A percentile compares a stretch with the other conserved stretches of the same genome.
phyloP scores from a whole-genome alignment of 176 grass and related monocot genomes.

The Secale cereale region DNA sequence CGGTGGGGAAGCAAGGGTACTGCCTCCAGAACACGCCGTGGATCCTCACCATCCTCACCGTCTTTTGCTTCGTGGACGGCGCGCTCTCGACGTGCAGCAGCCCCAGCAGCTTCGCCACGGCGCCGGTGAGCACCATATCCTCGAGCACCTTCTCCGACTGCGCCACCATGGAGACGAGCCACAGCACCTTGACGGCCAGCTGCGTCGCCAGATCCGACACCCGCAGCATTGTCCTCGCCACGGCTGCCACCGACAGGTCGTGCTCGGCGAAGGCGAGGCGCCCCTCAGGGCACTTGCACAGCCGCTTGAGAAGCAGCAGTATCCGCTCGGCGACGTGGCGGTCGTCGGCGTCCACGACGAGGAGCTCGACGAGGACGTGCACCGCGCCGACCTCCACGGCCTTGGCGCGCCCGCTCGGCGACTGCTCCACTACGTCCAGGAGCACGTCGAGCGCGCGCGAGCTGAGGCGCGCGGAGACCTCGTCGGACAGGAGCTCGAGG shows the following conservation, averaged over 20 bases:
- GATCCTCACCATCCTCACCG: conserved; percentile 55
- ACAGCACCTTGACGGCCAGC: conserved; percentile 71
- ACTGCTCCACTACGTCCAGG: conserved; percentile 36
- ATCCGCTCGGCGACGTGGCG: conserved; percentile 53
- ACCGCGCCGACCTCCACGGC: conserved; percentile 72
- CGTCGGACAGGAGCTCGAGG: conserved; percentile 82
- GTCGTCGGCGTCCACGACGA: conserved; percentile 52
- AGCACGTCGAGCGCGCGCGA: conserved; percentile 68
- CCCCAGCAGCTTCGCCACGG: conserved; percentile 63
- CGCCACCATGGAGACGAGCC: conserved; percentile 49
- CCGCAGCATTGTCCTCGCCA: conserved; percentile 65
- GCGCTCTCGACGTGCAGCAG: conserved; percentile 56
- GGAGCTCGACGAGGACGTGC: conserved; percentile 65
- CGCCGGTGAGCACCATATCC: conserved; percentile 67
- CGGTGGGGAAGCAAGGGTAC: conserved; percentile 66
- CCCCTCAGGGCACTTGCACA: conserved; percentile 78
- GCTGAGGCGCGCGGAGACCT: conserved; percentile 63
- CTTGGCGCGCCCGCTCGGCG: conserved; percentile 36
- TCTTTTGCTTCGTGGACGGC: conserved; percentile 71
- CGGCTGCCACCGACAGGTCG: conserved; percentile 48
- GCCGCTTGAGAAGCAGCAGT: conserved; percentile 66
- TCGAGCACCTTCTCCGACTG: conserved; percentile 66
- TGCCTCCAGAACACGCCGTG: conserved; percentile 61
- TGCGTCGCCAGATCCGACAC: conserved; percentile 72
- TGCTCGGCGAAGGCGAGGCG: conserved; percentile 67